Base-by-base conservation (phyloP, 306 rosid species). In the Malus sylvestris region DNA sequence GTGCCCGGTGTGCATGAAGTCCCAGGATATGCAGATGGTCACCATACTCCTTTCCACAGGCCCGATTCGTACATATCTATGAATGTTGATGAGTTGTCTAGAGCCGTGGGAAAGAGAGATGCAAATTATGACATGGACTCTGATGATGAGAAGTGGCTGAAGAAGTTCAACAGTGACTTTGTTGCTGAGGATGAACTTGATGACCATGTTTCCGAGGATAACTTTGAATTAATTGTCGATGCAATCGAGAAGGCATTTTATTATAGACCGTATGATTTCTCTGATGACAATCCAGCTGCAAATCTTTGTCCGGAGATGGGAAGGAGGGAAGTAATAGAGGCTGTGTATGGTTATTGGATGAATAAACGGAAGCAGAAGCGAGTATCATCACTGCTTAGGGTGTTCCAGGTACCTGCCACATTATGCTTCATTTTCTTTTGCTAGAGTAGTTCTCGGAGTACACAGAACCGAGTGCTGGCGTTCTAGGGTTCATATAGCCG, bases 121-220 rank as follows among this genome's bases (percentile, higher is more conserved):
- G 88, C 94, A 2, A 86, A 71, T 68, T 93, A 93, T 78, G 98
- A 93, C 81, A 78, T 93, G 91, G 98, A 93, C 70, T 87, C 88
- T 18, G 97, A 86, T 42, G 98, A 93, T 59, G 98, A 93, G 81
- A 83, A 77, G 63, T 93, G 97, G 96, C 80, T 90, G 32, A 78
- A 67, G 55, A 82, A 80, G 77, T 83, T 88, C 42, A 91, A 90
- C 63, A 4, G 68, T 1, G 83, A 83, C 71, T 81, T 66, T 19
- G 55, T 33, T 27, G 75, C 66, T 1, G 59, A 73, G 67, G 71
- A 71, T 55, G 80, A 64, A 59, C 71, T 61, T 67, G 82, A 64
- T 63, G 91, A 83, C 71, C 70, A 58, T 77, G 63, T 93, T 64
- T 84, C 88, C 0, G 81, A 57, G 88, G 90, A 90, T 69, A 73